Base-by-base conservation (phyloP, 208 protist species). In the Endotrypanum monterogeii region DNA sequence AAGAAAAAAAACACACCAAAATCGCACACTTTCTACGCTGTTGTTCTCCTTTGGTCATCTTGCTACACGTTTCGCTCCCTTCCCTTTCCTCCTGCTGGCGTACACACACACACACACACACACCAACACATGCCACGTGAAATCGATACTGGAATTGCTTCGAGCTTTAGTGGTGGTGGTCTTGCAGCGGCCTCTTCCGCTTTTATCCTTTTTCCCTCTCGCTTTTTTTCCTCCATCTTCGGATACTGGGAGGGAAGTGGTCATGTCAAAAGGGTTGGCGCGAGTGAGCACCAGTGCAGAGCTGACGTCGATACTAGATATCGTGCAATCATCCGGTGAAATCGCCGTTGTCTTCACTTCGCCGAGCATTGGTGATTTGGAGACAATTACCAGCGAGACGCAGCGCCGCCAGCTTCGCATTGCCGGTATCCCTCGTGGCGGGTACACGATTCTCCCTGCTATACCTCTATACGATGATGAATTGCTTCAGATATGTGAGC, bases 311-410 rank as follows among this genome's bases (percentile, higher is more conserved):
- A 55, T 82, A 67, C 73, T 88, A 16, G 67, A 82, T 39, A 80
- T 78, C 16, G 91, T 96, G n/a, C 80, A 89, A 56, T 67, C 76
- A 7, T 85, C 88, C 14, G 91, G 93, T 1, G 91, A 94, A 25
- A 82, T 88, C 51, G 82, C 82, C 7, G 78, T 95, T 55, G 71
- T 95, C 23, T 86, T 85, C 46, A 79, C 83, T 12, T 86, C 82
- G 44, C 48, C 79, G 52, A 78, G 81, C 60, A 51, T 93, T 41
- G 86, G 81, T 20, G 85, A 94, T 62, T 73, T 97, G 46, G 93
- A 97, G 74, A 76, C 67, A 16, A 79, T 93, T 50, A 83, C 93
- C 8, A 48, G 83, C 16, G 82, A 94, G 55, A 83, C 86, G 41
- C 88, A 78, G 60, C 75, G 66, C 12, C 78, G 84, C n/a, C 80